Conservation (phyloP, 106 monocot genomes). For the Hemerocallis citrina region DNA sequence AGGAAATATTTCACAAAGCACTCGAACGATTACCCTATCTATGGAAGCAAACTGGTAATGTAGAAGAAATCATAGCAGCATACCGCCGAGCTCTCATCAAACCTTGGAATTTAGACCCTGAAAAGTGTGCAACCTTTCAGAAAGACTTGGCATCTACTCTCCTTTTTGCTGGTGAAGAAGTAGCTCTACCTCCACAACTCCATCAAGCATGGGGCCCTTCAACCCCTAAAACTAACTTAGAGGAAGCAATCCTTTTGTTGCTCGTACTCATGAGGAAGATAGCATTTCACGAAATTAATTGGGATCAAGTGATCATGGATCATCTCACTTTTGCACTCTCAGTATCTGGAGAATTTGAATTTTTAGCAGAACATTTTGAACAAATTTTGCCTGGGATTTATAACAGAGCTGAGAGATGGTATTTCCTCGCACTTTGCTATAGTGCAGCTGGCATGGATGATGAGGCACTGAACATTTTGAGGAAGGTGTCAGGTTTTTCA, state of each 20-base stretch:
- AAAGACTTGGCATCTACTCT: constrained; percentile 65
- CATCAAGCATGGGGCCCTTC: constrained; percentile 19
- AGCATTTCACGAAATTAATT: constrained; percentile 47
- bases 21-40: constrained; percentile 56
- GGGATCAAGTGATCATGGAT: constrained; percentile 73
- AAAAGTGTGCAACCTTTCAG: constrained; percentile 48
- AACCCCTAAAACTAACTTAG: constrained; percentile 37
- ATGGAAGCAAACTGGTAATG: constrained; percentile 58
- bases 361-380: constrained; percentile 56
- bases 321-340: constrained; percentile 75
- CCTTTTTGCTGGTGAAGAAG: constrained; percentile 57
- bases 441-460: constrained; percentile 50
- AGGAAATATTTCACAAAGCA: constrained; percentile 69
- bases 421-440: constrained; percentile 77
- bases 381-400: constrained; percentile 54
- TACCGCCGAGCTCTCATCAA: constrained; percentile 59
- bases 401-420: constrained; percentile 71
- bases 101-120: constrained; percentile 62
- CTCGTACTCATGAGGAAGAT: constrained; percentile 50
- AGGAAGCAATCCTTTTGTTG: constrained; percentile 73
- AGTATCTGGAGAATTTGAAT: constrained; percentile 37
- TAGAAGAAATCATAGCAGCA: constrained; percentile 55
- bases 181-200: constrained; percentile 19
- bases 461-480: constrained; percentile 59
- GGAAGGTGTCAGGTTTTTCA: constrained; percentile 30